Evolutionary conservation across 257 asterid species (phyloP), one percentile per base, ranked within the genome.

Genomic region (Anisodus acutangulus): DNA sequence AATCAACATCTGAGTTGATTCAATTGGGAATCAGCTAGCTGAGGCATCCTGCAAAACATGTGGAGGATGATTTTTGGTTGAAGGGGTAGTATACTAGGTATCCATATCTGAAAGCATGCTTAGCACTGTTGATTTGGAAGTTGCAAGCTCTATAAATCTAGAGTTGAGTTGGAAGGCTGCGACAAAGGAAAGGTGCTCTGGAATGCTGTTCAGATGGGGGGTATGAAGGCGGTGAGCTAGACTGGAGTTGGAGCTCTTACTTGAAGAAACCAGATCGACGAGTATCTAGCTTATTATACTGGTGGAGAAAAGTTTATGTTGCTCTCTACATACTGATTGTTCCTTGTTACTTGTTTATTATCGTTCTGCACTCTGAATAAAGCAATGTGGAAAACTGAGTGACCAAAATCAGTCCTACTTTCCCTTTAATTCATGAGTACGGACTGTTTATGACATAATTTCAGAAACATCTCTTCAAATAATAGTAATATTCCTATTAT

Each of bases 1-100:
- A 64, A 11, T 64, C 70, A 10, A 64, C 70, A 26, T 64, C 41
- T 11, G 39, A 22, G 70, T 26, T 51, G 97, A 95, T 64, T 66
- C 72, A 31, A 45, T 5, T 4, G 71, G 71, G 71, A 64, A 63
- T 31, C 35, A 26, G 71, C 71, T 10, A 64, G 45, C 16, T 31
- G 16, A 64, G 45, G 71, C 45, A 31, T 66, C 71, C 71, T 66
- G 17, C 71, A 26, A 66, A 31, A 31, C 71, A 66, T 31, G 8
- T 66, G 45, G 45, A 66, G n/a, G 39, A 8, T 19, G 68, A 62
- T 9, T 5, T 62, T 62, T 19, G 19, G 68, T 19, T 19, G 37
- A 62, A 19, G 68, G 39, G 39, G 35, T 62, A 22, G 35, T 31
- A 31, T 31, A 31, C 35, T 31, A 31, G 35, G 37, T n/a, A 66